Conservation (phyloP, 2,329 filamentous ascomycete species). For the Trichoderma endophyticum region DNA sequence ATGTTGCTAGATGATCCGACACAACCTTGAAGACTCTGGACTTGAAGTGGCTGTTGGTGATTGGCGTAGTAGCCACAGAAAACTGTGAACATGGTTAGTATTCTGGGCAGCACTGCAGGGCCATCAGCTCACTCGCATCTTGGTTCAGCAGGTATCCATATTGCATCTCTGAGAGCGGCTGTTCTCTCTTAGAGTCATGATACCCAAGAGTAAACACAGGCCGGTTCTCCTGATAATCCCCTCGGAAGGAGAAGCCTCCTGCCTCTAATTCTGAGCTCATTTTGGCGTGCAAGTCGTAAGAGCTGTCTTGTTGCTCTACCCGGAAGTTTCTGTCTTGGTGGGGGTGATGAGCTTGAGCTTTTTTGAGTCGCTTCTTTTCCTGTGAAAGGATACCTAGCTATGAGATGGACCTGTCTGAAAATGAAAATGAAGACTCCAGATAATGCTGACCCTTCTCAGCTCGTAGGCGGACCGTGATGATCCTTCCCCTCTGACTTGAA, state of each 20-base stretch:
- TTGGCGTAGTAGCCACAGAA: slow-evolving; percentile 72
- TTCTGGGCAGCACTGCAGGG: neutral
- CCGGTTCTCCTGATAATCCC: slow-evolving; percentile 19
- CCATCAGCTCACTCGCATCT: slow-evolving; percentile 52
- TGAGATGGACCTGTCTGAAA: neutral
- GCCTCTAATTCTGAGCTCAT: slow-evolving; percentile 9
- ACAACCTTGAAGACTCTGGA: slow-evolving; percentile 63
- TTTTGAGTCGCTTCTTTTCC: neutral
- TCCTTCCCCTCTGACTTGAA: neutral
- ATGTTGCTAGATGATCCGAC: slow-evolving; percentile 49
- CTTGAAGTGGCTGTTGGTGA: slow-evolving; percentile 73
- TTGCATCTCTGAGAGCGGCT: slow-evolving; percentile 60
- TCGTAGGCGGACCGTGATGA: neutral
- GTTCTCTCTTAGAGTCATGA: slow-evolving; percentile 62
- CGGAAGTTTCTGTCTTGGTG: neutral
- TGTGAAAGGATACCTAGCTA: neutral
- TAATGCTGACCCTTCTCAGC: neutral
- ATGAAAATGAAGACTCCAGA: neutral
- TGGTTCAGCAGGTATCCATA: slow-evolving; percentile 65
- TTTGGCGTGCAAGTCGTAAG: neutral
- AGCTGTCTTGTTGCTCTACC: neutral
- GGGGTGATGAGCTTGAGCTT: neutral
- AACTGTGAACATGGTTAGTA: slow-evolving; percentile 50
- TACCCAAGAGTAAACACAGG: slow-evolving; percentile 67
- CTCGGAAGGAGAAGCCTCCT: slow-evolving; percentile 4